Conservation (phyloP, 257 asterid species). For the Jasminum sambac region DNA sequence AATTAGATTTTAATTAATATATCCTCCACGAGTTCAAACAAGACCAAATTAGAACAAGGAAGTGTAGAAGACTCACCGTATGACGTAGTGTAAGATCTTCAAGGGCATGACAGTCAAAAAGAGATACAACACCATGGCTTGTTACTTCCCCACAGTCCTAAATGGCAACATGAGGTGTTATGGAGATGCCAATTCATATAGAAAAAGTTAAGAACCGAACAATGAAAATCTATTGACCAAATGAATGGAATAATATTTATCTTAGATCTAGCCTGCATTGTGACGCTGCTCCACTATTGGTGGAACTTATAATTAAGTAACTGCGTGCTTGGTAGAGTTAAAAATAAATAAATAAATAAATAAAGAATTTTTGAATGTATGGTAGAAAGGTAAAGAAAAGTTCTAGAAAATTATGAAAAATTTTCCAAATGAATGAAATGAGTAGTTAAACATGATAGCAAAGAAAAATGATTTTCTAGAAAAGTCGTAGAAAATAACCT, state of each 20-base stretch:
- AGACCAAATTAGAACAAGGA: slow-evolving; percentile 8
- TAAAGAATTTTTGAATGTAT: no score
- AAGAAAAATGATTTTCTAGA: no score
- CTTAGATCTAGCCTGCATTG: not conserved
- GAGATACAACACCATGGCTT: slow-evolving; percentile 53
- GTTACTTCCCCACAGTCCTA: slow-evolving; percentile 91
- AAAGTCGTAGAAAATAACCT: no score
- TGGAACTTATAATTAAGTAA: not conserved
- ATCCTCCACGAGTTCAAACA: not conserved
- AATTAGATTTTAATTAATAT: not conserved
- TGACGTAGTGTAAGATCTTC: slow-evolving; percentile 80
- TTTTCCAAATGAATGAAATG: no score
- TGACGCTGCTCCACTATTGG: not conserved
- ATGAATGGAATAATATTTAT: not conserved
- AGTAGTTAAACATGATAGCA: no score
- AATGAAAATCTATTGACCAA: not conserved
- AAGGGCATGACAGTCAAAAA: slow-evolving; percentile 73
- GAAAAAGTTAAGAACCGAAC: slow-evolving; percentile 12
- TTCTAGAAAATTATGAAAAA: no score
- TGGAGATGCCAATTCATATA: not conserved
- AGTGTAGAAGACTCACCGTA: slow-evolving; percentile 48
- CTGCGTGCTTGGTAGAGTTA: no score
- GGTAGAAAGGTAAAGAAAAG: no score
- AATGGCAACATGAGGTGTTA: slow-evolving; percentile 24
- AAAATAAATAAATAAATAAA: no score